phyloP scores from a whole-genome alignment of 2,329 filamentous ascomycete species.

The Xylaria sp. region DNA sequence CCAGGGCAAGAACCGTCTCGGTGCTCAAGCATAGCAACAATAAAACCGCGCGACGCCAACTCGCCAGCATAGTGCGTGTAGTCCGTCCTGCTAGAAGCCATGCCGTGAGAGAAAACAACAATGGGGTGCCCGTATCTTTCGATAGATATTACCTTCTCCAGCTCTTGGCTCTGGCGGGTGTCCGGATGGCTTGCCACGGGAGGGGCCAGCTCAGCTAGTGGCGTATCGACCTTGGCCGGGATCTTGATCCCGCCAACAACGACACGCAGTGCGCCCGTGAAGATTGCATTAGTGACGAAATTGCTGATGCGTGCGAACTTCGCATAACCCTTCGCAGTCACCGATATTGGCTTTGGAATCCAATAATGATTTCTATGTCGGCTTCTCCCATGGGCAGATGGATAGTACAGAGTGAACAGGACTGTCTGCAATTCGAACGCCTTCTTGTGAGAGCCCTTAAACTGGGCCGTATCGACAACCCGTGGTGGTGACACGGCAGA shows the following conservation, averaged over 20 bases:
- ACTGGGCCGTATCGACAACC: constrained; percentile 52
- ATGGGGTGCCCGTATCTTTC: constrained; percentile 53
- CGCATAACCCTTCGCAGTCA: constrained; percentile 60
- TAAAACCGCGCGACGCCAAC: constrained; percentile 60
- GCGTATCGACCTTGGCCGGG: constrained; percentile 60
- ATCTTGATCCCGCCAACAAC: constrained; percentile 59
- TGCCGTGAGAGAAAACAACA: constrained; percentile 64
- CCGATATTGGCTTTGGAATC: constrained; percentile 57
- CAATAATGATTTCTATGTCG: constrained; percentile 54
- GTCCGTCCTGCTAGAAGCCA: constrained; percentile 61
- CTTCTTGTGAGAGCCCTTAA: constrained; percentile 52
- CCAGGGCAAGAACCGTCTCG: constrained; percentile 64
- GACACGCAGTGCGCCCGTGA: constrained; percentile 56
- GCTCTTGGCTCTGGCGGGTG: constrained; percentile 37
- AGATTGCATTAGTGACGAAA: constrained; percentile 56
- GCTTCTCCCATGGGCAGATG: constrained; percentile 48
- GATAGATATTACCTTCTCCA: constrained; percentile 42
- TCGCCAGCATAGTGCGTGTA: constrained; percentile 64
- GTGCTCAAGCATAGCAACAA: constrained; percentile 64
- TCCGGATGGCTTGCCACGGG: constrained; percentile 41
- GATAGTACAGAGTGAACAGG: constrained; percentile 63
- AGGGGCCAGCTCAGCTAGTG: constrained; percentile 48
- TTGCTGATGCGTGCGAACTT: constrained; percentile 58
- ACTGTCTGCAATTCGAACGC: constrained; percentile 61
- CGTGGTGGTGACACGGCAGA: constrained; percentile 46